A percentile compares a stretch with the other conserved stretches of the same genome.
phyloP scores from a whole-genome alignment of 2,329 filamentous ascomycete species.

The Biscogniauxia sp. region DNA sequence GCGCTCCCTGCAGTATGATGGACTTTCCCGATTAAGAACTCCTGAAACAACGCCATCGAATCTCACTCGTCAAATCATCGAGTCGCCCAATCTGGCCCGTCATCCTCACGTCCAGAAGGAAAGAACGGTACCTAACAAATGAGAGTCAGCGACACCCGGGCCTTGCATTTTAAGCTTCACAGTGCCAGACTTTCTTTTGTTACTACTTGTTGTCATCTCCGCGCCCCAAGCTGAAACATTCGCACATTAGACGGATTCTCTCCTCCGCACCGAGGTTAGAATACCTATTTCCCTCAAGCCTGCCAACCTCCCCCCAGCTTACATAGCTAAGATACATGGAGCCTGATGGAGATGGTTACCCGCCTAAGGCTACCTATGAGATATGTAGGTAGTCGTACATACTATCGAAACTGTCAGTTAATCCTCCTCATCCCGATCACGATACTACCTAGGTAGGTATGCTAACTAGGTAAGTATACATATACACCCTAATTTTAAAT shows the following conservation, averaged over 20 bases:
- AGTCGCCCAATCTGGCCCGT: not conserved
- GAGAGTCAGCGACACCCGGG: not conserved
- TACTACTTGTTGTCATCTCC: not conserved
- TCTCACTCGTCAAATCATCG: not conserved
- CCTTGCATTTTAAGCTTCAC: not conserved
- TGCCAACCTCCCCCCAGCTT: not conserved
- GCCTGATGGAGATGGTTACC: no score
- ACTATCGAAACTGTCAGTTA: no score
- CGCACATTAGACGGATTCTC: not conserved
- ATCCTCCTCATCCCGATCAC: no score
- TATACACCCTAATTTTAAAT: no score
- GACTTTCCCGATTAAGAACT: slow-evolving; percentile 13
- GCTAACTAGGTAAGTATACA: no score
- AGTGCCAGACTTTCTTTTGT: not conserved
- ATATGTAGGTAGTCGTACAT: no score
- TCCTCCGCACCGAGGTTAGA: not conserved
- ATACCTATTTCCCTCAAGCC: not conserved
- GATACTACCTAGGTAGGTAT: no score
- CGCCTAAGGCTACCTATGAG: no score
- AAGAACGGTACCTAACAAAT: not conserved
- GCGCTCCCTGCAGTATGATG: slow-evolving; percentile 4
- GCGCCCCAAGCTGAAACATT: not conserved
- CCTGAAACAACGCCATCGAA: slow-evolving; percentile 13
- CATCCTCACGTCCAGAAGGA: not conserved
- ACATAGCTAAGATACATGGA: not conserved